A percentile compares a stretch with the other conserved stretches of the same genome.
phyloP scores from a whole-genome alignment of 2,329 filamentous ascomycete genomes.

The Xylariaceae sp. region DNA sequence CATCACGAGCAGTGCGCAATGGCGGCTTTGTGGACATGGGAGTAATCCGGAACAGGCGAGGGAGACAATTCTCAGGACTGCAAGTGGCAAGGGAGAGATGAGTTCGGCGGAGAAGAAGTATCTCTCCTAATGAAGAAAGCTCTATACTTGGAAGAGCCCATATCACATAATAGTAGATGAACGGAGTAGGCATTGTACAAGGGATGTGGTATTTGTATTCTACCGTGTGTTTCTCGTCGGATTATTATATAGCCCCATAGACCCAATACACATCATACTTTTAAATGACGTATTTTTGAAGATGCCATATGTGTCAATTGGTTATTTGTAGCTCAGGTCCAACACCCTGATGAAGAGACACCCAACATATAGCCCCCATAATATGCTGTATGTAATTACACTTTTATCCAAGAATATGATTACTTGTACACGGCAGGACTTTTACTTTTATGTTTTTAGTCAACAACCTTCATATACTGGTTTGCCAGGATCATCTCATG shows the following conservation, averaged over 20 bases:
- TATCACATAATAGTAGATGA: not conserved
- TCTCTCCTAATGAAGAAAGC: no score
- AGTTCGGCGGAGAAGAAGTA: no score
- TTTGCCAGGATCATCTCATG: constrained; percentile 31
- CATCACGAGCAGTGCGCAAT: not conserved
- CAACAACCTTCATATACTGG: constrained; percentile 42
- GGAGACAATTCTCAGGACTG: not conserved
- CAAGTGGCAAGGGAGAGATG: no score
- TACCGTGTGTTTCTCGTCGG: not conserved
- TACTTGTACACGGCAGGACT: constrained; percentile 1
- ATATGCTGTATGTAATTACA: constrained; percentile 1
- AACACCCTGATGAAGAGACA: no score
- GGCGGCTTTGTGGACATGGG: not conserved
- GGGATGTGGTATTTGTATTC: not conserved
- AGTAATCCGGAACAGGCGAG: not conserved
- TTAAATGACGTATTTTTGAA: no score
- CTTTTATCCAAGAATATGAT: constrained; percentile 1
- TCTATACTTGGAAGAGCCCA: not conserved
- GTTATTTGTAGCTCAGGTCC: no score
- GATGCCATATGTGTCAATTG: no score
- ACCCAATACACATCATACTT: no score
- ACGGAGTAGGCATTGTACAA: not conserved
- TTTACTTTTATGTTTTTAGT: constrained; percentile 25
- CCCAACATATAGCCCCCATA: no score
- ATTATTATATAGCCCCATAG: not conserved